Evolutionary conservation across 352 stramenopile genomes (phyloP), one percentile per base, ranked within the genome.

Genomic region (Phytophthora foliorum): DNA sequence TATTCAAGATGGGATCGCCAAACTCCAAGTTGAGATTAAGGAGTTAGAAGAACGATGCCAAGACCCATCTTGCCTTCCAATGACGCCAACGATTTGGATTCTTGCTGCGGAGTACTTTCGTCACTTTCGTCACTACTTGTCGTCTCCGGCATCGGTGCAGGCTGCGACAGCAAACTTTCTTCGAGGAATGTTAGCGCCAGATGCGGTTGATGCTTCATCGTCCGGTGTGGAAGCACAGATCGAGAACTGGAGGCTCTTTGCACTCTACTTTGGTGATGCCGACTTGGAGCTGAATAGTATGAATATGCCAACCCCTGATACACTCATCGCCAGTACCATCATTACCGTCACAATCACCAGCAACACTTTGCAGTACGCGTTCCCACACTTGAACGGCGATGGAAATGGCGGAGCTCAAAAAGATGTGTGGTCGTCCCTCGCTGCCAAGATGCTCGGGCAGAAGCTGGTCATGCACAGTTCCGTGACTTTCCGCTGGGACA

Each of bases 21-120:
- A 62, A 8, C 31, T 68, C 0, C 22, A 29, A 17, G 1, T 6
- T 1, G 58, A 67, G 24, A 59, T 59, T 32, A 9, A 50, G 13
- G 11, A 59, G 3, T 48, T 66, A 1, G n/a, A 67, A 42, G 4
- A 17, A 16, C 50, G 24, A 10, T 56, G 8, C 32, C 48, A 32
- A 4, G 25, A 16, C 3, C 32, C 31, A 1, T 32, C 29, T 39
- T 41, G 31, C 3, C 3, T 50, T 10, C 60, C 22, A 8, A 50
- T 27, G 7, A 34, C 42, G 1, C 51, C 41, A 3, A 55, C 50
- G 1, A 24, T 22, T 31, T 67, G 60, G 60, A 39, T 21, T 22
- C 39, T 60, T 4, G 45, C 45, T 8, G 29, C 48, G 6, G 60
- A 60, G 16, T 67, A 67, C 24, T 61, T 67, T n/a, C 60, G 49